Evolutionary conservation across 1,284 basidiomycete genomes (phyloP), one percentile per base, ranked within the genome.

Genomic region (Leccinum fuscescens): DNA sequence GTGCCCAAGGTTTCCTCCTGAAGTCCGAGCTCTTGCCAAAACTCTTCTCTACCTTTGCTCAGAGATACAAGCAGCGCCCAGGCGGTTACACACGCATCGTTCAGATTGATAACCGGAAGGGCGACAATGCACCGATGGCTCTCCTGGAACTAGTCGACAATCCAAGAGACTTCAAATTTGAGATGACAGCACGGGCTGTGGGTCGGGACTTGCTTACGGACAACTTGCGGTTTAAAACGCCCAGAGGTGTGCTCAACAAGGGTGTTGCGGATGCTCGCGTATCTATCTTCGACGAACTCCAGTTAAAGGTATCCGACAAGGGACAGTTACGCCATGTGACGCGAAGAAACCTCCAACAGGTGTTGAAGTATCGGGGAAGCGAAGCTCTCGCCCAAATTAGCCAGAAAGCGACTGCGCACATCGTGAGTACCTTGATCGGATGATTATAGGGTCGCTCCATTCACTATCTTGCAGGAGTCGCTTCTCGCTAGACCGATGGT

Each of bases 51-150:
- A 84, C 86, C 6, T 88, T 98, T 58, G 87, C 94, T 0, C 73
- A 86, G 65, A 89, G 97, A 50, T 99, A 98, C 76, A 82, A 85
- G 1, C 72, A 82, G 20, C 85, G 97, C 5, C 89, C 89, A 4
- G 97, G 97, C 9, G 97, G 97, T 6, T 99, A 98, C 79, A 99
- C 97, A 6, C 88, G 97, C 27, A 89, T 99, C 64, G 89, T 94
- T 74, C 93, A 90, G 72, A 92, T 88, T 66, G 97, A 96, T 44
- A 86, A 90, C 73, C 86, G 96, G 17, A 82, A 80, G 59, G 95
- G 96, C 24, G 97, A 99, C 80, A 93, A 97, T 72, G 97, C 97
- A 31, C 94, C 94, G 1, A 84, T 90, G 64, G 96, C 96, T 3
- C 85, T 99, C 60, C 77, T 99, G 49, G 93, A 97, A 75, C 81